Percentiles rank a stretch among this genome's conserved stretches.
Conservation (phyloP, 192 early-diverging fungal species). For the Glomus cerebriforme region DNA sequence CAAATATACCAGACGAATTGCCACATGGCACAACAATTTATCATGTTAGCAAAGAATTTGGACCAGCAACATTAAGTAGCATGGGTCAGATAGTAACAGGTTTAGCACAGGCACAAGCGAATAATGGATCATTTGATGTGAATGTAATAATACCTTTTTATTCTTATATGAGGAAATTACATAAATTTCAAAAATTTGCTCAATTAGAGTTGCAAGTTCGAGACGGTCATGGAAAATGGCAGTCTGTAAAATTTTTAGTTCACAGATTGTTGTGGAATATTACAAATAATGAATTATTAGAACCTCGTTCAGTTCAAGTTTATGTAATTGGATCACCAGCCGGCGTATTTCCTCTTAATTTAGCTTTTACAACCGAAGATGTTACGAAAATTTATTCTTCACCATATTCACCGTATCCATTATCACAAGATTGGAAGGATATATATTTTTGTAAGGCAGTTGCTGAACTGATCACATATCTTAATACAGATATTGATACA, state of each 20-base stretch:
- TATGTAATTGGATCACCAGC: constrained; percentile 55
- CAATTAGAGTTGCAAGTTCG: not conserved
- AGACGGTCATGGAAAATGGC: constrained; percentile 37
- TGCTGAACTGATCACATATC: constrained; percentile 48
- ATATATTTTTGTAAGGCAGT: constrained; percentile 58
- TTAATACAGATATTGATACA: constrained; percentile 47
- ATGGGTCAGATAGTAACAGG: constrained; percentile 56
- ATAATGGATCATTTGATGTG: constrained; percentile 39
- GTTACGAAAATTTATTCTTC: constrained; percentile 49
- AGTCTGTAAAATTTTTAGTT: constrained; percentile 40
- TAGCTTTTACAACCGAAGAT: constrained; percentile 44
- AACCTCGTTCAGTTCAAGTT: constrained; percentile 38
- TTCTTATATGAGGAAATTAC: constrained; percentile 39
- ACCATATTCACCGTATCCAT: constrained; percentile 43
- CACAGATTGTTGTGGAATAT: constrained; percentile 39
- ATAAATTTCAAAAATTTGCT: not conserved
- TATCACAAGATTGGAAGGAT: constrained; percentile 59
- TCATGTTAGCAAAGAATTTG: constrained; percentile 61
- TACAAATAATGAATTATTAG: not conserved
- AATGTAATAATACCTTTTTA: constrained; percentile 56
- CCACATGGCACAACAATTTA: constrained; percentile 44
- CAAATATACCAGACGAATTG: constrained; percentile 34
- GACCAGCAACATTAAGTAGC: constrained; percentile 50
- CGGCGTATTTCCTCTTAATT: constrained; percentile 39
- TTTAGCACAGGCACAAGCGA: constrained; percentile 46